Base-by-base conservation (phyloP, 2,329 filamentous ascomycete species). In the Cladosporium sphaerospermum region DNA sequence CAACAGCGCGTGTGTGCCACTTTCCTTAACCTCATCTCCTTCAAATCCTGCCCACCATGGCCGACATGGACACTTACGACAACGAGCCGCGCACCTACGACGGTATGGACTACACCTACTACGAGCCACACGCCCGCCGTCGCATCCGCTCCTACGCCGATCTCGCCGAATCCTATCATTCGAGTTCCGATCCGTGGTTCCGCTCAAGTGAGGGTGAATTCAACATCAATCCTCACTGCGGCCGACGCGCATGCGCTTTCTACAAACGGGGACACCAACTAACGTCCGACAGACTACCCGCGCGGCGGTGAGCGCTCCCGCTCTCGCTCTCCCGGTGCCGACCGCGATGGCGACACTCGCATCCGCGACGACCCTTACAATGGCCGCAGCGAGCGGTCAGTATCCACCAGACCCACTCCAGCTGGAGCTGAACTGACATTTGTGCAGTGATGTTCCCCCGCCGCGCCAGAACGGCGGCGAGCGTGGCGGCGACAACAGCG, bases 351-450 rank as follows among this genome's bases (percentile, higher is more conserved):
- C 62, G 78, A 80, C 63, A 75, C 78, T 58, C 77, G 82, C 61
- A 77, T 79, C 61, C 82, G 83, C 65, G 85, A 82, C 67, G 80
- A 82, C 61, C 85, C 83, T 54, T 80, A 82, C 56, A 81, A 79
- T 62, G 80, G 76, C 58, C 81, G 82, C 63, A 75, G 75, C 58
- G 70, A 76, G 63, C 74, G 78, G 77, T 80, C 72, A 65, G 68
- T 46, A 31, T 16, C 14, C 31, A 36, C 9, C 9, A 33, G 9
- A 45, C 44, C 14, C 32, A 42, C 45, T 51, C 57, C 59, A 51
- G 54, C 55, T 50, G 55, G 50, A 54, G 52, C 47, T 16, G 45
- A 16, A 52, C 57, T 62, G 37, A 62, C 52, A 28, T 3, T 2
- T 36, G 16, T 23, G 31, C 73, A 79, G 71, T 64, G 76, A 69